Conservation (phyloP, 768 basidiomycete species). For the Rhizopogon rudus region DNA sequence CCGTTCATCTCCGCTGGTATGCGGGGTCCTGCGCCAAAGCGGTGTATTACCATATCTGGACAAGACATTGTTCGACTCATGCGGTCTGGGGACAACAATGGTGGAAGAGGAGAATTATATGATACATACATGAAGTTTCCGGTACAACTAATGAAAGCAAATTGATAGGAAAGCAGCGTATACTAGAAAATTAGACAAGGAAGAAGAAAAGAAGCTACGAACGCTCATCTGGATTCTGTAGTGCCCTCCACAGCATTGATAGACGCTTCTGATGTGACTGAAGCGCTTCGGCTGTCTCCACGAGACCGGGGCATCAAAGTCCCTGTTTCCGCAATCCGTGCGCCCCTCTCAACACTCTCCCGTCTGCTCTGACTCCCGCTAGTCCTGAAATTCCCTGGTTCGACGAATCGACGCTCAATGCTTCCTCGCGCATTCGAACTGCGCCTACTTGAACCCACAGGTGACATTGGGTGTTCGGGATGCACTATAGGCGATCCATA, state of each 20-base stretch:
- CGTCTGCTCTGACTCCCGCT: slow-evolving; percentile 45
- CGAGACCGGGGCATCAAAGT: slow-evolving; percentile 46
- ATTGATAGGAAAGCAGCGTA: neutral
- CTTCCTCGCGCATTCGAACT: slow-evolving; percentile 38
- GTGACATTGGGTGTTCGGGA: slow-evolving; percentile 46
- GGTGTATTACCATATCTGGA: neutral
- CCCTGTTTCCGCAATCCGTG: slow-evolving; percentile 66
- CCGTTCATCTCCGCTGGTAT: neutral
- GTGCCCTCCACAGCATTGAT: slow-evolving; percentile 10
- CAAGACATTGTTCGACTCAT: slow-evolving; percentile 10
- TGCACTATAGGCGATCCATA: slow-evolving; percentile 64
- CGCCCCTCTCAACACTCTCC: slow-evolving; percentile 58
- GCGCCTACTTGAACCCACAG: slow-evolving; percentile 50
- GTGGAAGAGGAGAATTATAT: neutral
- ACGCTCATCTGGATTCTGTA: neutral
- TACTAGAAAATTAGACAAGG: neutral
- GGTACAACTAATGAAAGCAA: neutral
- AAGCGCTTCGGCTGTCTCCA: slow-evolving; percentile 40
- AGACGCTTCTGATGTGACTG: slow-evolving; percentile 28
- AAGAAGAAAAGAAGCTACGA: neutral
- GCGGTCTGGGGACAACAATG: slow-evolving; percentile 2
- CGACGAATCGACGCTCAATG: slow-evolving; percentile 24
- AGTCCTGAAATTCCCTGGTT: slow-evolving; percentile 21
- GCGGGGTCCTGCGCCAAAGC: slow-evolving; percentile 4
- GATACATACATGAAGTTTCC: slow-evolving; percentile 6